phyloP scores from a whole-genome alignment of 148 eudicot genomes.

The Salicornia ramosissima region DNA sequence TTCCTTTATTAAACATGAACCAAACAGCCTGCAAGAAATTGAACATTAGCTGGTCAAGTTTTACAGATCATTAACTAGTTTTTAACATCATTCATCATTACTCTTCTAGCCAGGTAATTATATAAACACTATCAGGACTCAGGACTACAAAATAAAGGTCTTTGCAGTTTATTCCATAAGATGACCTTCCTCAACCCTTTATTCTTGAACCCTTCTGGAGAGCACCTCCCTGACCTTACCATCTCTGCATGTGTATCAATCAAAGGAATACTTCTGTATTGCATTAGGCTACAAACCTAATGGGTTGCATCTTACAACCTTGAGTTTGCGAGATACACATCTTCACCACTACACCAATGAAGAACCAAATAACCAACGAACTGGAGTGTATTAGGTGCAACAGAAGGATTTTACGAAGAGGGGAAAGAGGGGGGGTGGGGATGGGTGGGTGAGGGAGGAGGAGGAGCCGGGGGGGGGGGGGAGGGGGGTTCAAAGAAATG shows the following conservation, averaged over 20 bases:
- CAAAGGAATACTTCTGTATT: not conserved
- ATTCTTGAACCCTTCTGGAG: not conserved
- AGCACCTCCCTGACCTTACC: not conserved
- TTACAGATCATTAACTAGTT: not conserved
- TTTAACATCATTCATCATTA: not conserved
- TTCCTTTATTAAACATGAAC: too few relatives aligned
- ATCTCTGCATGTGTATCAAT: not conserved
- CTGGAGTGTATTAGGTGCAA: not conserved
- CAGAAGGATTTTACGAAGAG: not conserved
- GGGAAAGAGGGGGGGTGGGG: too few relatives aligned
- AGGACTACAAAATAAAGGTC: too few relatives aligned
- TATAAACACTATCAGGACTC: not conserved
- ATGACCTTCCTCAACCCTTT: not conserved
- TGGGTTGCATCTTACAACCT: too few relatives aligned
- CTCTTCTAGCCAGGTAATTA: not conserved
- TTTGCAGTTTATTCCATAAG: not conserved
- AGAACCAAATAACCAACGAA: too few relatives aligned
- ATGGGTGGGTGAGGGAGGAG: too few relatives aligned
- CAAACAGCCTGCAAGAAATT: too few relatives aligned
- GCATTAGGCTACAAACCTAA: too few relatives aligned
- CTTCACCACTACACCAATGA: too few relatives aligned
- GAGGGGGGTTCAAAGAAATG: not conserved
- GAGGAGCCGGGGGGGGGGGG: too few relatives aligned
- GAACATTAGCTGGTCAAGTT: not conserved
- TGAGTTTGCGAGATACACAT: too few relatives aligned